These are phyloP conservation scores for Miscanthus lutarioriparius DNA, from an alignment of 176 grass and related monocot species.

Conservation along the genomic window DNA sequence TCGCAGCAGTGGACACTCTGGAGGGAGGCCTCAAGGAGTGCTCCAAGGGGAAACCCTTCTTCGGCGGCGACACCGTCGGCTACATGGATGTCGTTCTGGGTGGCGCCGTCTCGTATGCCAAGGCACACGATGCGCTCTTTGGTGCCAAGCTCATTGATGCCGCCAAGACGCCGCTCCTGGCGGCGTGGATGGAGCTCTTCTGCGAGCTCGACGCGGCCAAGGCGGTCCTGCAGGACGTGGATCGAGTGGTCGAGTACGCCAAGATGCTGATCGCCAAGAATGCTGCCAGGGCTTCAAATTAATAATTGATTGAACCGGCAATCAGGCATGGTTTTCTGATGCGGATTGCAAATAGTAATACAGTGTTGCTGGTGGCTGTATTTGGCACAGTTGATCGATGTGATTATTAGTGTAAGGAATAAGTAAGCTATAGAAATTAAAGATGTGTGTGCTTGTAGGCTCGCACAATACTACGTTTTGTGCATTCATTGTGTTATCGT, in stretches of 20 bases:
- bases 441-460: too few relatives aligned
- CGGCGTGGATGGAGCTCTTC: slow-evolving; percentile 44
- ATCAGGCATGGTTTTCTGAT: neutral
- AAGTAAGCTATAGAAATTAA: too few relatives aligned
- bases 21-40: slow-evolving; percentile 40
- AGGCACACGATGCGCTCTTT: neutral
- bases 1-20: neutral
- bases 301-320: neutral
- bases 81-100: slow-evolving; percentile 53
- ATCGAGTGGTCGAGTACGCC: neutral
- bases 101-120: neutral
- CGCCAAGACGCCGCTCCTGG: slow-evolving; percentile 33
- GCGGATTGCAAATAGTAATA: neutral
- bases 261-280: neutral
- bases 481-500: too few relatives aligned
- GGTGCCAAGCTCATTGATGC: slow-evolving; percentile 26
- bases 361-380: too few relatives aligned
- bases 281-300: neutral
- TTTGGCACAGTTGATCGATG: neutral
- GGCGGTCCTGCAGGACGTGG: slow-evolving; percentile 22
- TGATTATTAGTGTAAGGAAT: neutral
- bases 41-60: slow-evolving; percentile 40
- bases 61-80: slow-evolving; percentile 47
- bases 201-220: slow-evolving; percentile 21
- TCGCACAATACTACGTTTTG: too few relatives aligned